Base-by-base conservation (phyloP, 2,329 filamentous ascomycete genomes). In the Xylariaceae sp. region DNA sequence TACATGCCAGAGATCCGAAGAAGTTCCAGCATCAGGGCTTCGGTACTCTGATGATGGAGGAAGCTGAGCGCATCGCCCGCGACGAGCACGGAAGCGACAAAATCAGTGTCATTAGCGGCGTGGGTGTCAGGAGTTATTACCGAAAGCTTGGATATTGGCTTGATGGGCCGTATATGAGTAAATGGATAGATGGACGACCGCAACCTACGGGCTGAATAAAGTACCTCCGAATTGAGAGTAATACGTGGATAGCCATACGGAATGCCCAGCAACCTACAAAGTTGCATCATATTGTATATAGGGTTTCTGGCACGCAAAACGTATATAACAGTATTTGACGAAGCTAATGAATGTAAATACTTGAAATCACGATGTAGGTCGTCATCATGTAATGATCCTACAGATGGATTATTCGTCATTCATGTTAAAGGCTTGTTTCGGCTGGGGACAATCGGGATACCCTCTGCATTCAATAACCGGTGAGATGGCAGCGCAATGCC, bases 1-100 rank as follows among this genome's bases (percentile, higher is more conserved):
- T 99, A 41, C 94, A 99, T 69, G 92, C 90, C 9, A 81, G 95
- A 49, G 94, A 99, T 61, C 90, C 92, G 17, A 86, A 88, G 69
- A 97, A 97, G 71, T 97, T 97, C 71, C 94, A 99, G 73, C 94
- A 99, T 71, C 94, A 96, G 67, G 94, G 94, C 0, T 99, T 95
- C 59, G 94, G 94, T 42, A 99, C 94, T 1, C 69, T 99, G 53
- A 66, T 99, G 58, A 99, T 99, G 95, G 92, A 97, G 65, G 92
- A 97, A 72, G 95, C 94, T 0, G 94, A 97, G 73, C 80, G 91
- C 45, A 99, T 99, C 57, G 92, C 95, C 0, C 81, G 89, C 48
- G 87, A 96, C 57, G 94, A 99, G 71, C 94, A 99, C 65, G 88
- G 90, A 6, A 96, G 91, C 61, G 79, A 80, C 53, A 99, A 99